Percentiles rank a stretch among this genome's conserved stretches.
Conservation (phyloP, 306 rosid genomes). For the Citrullus amarus region DNA sequence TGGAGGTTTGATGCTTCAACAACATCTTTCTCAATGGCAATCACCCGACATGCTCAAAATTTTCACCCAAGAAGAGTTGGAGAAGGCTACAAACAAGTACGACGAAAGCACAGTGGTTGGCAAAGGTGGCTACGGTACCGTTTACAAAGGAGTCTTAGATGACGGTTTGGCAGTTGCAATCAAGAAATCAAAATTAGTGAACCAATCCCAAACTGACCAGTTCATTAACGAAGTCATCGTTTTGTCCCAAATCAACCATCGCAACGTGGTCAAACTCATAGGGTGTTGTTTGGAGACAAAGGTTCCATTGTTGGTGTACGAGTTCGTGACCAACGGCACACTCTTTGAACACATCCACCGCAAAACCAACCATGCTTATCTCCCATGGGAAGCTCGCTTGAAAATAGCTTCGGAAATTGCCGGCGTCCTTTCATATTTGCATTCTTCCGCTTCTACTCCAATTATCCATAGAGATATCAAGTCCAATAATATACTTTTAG, state of each 20-base stretch:
- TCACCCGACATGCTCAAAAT: slow-evolving; percentile 11
- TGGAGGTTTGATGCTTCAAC: slow-evolving; percentile 25
- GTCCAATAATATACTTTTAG: slow-evolving; percentile 26
- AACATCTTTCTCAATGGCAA: slow-evolving; percentile 6
- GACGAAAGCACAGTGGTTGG: slow-evolving; percentile 20
- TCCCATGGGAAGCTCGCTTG: slow-evolving; percentile 20
- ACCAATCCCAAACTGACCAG: slow-evolving; percentile 20
- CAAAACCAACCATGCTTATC: neutral
- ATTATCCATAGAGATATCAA: slow-evolving; percentile 40
- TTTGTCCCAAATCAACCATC: slow-evolving; percentile 33
- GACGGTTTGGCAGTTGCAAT: slow-evolving; percentile 14
- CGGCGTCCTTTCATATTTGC: slow-evolving; percentile 28
- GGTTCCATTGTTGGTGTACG: slow-evolving; percentile 39
- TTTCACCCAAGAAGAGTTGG: slow-evolving; percentile 11
- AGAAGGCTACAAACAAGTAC: slow-evolving; percentile 27
- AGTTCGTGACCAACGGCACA: slow-evolving; percentile 24
- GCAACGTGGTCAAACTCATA: slow-evolving; percentile 31
- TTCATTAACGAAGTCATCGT: slow-evolving; percentile 33
- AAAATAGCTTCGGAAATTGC: slow-evolving; percentile 29
- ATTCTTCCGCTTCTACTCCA: slow-evolving; percentile 23
- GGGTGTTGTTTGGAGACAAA: slow-evolving; percentile 37
- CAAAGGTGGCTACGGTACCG: slow-evolving; percentile 24
- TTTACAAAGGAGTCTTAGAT: slow-evolving; percentile 16
- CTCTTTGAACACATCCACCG: slow-evolving; percentile 21
- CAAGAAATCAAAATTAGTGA: slow-evolving; percentile 23